Evolutionary conservation across 2,329 filamentous ascomycete genomes (phyloP).

Genomic region (Trichophyton mentagrophytes): DNA sequence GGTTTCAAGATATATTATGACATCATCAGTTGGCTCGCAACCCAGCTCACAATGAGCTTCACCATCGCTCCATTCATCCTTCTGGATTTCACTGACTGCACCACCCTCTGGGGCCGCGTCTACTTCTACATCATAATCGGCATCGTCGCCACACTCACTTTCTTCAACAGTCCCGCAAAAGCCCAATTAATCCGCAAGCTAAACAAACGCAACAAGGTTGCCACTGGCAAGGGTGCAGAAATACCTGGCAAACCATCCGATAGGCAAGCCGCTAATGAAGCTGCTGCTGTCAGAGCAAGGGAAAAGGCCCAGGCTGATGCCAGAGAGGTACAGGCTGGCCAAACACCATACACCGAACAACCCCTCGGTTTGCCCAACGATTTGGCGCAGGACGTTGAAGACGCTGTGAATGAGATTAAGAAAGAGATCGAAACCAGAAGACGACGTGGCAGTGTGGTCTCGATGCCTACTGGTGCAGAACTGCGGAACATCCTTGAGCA

Average conservation of each 20-base stretch:
- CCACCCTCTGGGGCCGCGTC: slow-evolving; percentile 68
- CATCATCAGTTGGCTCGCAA: slow-evolving; percentile 57
- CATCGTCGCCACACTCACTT: slow-evolving; percentile 50
- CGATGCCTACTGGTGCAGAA: slow-evolving; percentile 37
- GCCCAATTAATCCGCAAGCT: slow-evolving; percentile 43
- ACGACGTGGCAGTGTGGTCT: slow-evolving; percentile 34
- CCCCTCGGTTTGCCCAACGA: slow-evolving; percentile 70
- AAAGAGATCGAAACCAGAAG: slow-evolving; percentile 54
- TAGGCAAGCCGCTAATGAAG: slow-evolving; percentile 11
- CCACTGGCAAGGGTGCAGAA: background rate
- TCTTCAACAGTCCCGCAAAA: slow-evolving; percentile 74
- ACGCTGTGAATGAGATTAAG: slow-evolving; percentile 62
- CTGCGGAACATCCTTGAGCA: slow-evolving; percentile 41
- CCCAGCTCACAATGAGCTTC: slow-evolving; percentile 75
- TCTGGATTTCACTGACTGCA: slow-evolving; percentile 56
- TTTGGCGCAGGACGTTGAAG: slow-evolving; percentile 59
- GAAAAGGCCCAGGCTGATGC: background rate
- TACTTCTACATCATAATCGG: slow-evolving; percentile 76
- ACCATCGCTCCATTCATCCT: slow-evolving; percentile 73
- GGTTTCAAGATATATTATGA: slow-evolving; percentile 79
- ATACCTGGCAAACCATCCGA: slow-evolving; percentile 5
- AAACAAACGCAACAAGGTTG: slow-evolving; percentile 39
- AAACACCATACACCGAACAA: slow-evolving; percentile 14
- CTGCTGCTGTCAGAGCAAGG: background rate
- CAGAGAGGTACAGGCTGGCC: slow-evolving; percentile 16